phyloP scores from a whole-genome alignment of 306 rosid species.

The Vigna mungo region DNA sequence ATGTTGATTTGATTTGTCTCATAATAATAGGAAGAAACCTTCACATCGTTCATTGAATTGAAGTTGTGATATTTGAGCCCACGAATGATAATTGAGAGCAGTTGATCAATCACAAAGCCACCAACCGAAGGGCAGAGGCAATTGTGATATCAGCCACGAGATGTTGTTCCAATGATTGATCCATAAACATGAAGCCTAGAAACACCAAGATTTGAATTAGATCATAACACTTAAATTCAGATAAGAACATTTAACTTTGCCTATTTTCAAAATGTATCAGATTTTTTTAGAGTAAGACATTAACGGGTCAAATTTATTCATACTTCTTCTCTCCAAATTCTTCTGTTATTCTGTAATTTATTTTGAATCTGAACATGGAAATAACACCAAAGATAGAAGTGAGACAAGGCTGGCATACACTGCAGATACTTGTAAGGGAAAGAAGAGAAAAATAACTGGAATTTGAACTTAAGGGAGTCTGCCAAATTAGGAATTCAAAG shows the following conservation, averaged over 20 bases:
- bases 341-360: background rate
- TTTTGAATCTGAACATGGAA: background rate
- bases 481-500: too few relatives aligned
- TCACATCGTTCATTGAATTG: conserved; percentile 41
- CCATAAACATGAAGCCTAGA: background rate
- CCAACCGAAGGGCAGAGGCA: conserved; percentile 16
- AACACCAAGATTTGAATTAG: conserved; percentile 12
- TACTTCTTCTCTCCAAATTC: conserved; percentile 9
- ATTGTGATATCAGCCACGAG: background rate
- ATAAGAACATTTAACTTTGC: background rate
- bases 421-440: background rate
- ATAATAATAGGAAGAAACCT: conserved; percentile 24
- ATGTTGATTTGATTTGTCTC: conserved; percentile 32
- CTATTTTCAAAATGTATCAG: background rate
- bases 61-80: conserved; percentile 34
- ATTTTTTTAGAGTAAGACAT: conserved; percentile 2
- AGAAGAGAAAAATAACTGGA: background rate
- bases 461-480: background rate
- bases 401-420: background rate
- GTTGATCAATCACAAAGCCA: conserved; percentile 36
- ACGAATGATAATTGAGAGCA: conserved; percentile 41
- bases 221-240: background rate
- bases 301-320: background rate
- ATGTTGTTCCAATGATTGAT: conserved; percentile 6
- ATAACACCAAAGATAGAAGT: background rate